Conservation (phyloP, 2,329 filamentous ascomycete species). For the Exserohilum turcica region DNA sequence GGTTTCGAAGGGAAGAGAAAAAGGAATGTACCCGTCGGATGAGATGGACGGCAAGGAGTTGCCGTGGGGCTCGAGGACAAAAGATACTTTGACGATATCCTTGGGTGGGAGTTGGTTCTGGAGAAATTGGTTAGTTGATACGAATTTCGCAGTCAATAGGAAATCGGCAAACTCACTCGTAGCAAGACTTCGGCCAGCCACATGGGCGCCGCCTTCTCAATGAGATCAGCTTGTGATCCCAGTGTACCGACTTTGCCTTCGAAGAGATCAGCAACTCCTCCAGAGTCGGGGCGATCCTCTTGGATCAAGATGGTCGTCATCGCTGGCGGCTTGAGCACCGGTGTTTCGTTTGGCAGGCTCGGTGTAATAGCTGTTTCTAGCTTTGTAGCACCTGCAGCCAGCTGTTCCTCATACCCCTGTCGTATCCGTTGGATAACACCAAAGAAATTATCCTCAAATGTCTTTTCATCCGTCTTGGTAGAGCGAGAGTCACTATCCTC, state of each 20-base stretch:
- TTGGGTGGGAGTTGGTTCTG: constrained; percentile 82
- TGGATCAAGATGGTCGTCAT: constrained; percentile 68
- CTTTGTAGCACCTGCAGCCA: constrained; percentile 56
- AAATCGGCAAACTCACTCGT: constrained; percentile 53
- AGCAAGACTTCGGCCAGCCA: constrained; percentile 92
- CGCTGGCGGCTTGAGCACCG: constrained; percentile 72
- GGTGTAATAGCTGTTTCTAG: constrained; percentile 71
- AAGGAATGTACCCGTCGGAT: constrained; percentile 65
- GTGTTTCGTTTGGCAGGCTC: constrained; percentile 73
- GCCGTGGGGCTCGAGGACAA: constrained; percentile 82
- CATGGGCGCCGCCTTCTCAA: constrained; percentile 85
- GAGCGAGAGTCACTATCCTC: constrained; percentile 65
- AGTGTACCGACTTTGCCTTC: constrained; percentile 82
- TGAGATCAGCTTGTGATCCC: constrained; percentile 75
- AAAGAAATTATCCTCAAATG: constrained; percentile 75
- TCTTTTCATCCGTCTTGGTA: constrained; percentile 67
- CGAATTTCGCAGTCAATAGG: neutral
- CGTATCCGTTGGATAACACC: constrained; percentile 75
- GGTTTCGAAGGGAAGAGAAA: constrained; percentile 31
- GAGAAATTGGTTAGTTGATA: neutral
- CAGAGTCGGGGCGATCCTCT: constrained; percentile 66
- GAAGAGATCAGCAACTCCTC: constrained; percentile 81
- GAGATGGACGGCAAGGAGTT: constrained; percentile 76
- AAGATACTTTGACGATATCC: constrained; percentile 96
- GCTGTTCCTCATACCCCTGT: constrained; percentile 72